These are phyloP conservation scores for Chimonanthus salicifolius DNA, from an alignment of 164 flowering plant genomes.

Conservation along the genomic window DNA sequence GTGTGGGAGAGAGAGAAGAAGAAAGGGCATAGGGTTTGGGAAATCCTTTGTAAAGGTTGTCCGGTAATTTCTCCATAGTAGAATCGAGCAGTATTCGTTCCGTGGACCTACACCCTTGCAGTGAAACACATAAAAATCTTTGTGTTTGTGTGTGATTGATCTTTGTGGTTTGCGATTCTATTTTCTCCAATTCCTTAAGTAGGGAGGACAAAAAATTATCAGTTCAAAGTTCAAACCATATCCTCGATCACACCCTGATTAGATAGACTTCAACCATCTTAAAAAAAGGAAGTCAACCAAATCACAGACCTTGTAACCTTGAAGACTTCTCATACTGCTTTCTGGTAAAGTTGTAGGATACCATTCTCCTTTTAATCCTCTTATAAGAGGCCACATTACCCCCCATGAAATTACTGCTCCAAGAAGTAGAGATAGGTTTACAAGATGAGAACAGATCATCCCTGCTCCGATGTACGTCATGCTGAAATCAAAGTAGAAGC, in stretches of 20 bases:
- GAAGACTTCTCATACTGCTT: constrained; percentile 83
- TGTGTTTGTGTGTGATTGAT: too few relatives aligned
- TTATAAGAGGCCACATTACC: constrained; percentile 87
- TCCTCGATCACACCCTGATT: background rate
- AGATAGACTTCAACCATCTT: background rate
- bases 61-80: too few relatives aligned
- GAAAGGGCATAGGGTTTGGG: too few relatives aligned
- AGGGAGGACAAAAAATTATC: background rate
- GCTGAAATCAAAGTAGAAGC: constrained; percentile 82
- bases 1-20: too few relatives aligned
- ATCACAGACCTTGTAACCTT: constrained; percentile 73
- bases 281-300: background rate
- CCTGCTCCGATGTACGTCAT: constrained; percentile 87
- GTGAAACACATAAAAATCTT: too few relatives aligned
- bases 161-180: too few relatives aligned
- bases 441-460: constrained; percentile 87
- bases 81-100: too few relatives aligned
- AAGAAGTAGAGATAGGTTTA: constrained; percentile 74
- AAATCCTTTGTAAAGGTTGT: too few relatives aligned
- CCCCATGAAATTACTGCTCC: constrained; percentile 95
- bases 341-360: constrained; percentile 44
- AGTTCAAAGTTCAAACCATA: background rate
- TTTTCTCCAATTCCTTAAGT: too few relatives aligned
- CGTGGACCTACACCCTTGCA: too few relatives aligned
- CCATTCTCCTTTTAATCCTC: constrained; percentile 69